Conservation (phyloP, 2,329 filamentous ascomycete genomes). For the Aspergillus awamori region DNA sequence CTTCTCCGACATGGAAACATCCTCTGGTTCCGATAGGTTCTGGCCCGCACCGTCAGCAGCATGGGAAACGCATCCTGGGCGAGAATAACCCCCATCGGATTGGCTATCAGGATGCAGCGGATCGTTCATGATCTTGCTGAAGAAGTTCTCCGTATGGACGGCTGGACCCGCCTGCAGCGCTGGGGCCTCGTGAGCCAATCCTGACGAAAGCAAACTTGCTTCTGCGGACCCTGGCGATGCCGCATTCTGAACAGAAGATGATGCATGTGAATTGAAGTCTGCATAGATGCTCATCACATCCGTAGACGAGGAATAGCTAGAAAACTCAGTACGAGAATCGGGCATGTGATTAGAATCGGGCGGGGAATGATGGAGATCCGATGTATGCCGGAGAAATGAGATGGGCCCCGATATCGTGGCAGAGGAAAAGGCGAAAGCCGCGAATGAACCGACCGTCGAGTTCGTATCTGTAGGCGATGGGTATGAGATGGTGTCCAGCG, state of each 20-base stretch:
- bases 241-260: conserved; percentile 12
- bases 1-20: conserved; percentile 25
- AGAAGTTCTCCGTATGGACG: conserved; percentile 17
- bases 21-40: not conserved
- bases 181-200: not conserved
- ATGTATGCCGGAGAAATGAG: conserved; percentile 41
- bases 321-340: not conserved
- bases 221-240: conserved; percentile 15
- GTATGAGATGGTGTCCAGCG: conserved; percentile 23
- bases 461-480: conserved; percentile 28
- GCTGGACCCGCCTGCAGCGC: not conserved
- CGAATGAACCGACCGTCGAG: conserved; percentile 29
- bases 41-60: not conserved
- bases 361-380: conserved; percentile 31
- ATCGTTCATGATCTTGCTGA: conserved; percentile 17
- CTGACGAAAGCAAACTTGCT: conserved; percentile 12
- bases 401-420: conserved; percentile 38
- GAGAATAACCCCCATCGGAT: not conserved
- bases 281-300: conserved; percentile 6
- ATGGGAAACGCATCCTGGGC: not conserved
- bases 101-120: conserved; percentile 1
- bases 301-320: conserved; percentile 2
- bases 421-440: conserved; percentile 35
- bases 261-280: conserved; percentile 9
- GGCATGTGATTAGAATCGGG: not conserved